Percentiles rank a stretch among this genome's conserved stretches.
These are phyloP conservation scores for Vanrija pseudolonga DNA, from an alignment of 1,284 basidiomycete genomes.

Conservation along the genomic window DNA sequence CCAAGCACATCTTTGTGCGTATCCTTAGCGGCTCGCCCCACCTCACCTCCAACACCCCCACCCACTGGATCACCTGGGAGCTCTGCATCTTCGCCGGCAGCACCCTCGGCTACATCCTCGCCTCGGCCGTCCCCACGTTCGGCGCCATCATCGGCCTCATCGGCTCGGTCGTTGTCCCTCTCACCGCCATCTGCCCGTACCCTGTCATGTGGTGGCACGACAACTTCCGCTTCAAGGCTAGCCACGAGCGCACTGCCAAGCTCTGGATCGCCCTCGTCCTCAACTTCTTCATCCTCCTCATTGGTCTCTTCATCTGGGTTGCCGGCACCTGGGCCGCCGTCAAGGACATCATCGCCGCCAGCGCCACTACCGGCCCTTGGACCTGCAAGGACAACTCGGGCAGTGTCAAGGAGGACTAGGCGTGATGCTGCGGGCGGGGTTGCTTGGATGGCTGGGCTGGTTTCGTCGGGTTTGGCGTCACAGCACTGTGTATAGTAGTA, in stretches of 20 bases:
- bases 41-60: constrained; percentile 56
- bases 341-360: neutral
- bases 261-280: neutral
- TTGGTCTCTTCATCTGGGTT: neutral
- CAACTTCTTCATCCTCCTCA: neutral
- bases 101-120: constrained; percentile 5
- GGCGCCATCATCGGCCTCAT: constrained; percentile 19
- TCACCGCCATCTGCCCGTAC: constrained; percentile 5
- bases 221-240: constrained; percentile 14
- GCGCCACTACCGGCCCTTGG: neutral
- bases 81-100: constrained; percentile 43
- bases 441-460: too few relatives aligned
- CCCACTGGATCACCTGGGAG: constrained; percentile 59
- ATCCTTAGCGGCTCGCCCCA: constrained; percentile 58
- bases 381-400: neutral
- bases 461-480: too few relatives aligned
- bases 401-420: neutral
- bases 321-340: neutral
- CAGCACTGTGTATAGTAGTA: too few relatives aligned
- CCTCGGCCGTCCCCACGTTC: constrained; percentile 12
- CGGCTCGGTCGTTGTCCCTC: constrained; percentile 15
- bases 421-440: too few relatives aligned
- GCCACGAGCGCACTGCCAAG: neutral
- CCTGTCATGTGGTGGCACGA: constrained; percentile 29
- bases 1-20: constrained; percentile 61